Percentiles rank a stretch among this genome's conserved stretches.
These are phyloP conservation scores for Fusarium drepaniforme DNA, from an alignment of 2,329 filamentous ascomycete genomes.

Conservation along the genomic window DNA sequence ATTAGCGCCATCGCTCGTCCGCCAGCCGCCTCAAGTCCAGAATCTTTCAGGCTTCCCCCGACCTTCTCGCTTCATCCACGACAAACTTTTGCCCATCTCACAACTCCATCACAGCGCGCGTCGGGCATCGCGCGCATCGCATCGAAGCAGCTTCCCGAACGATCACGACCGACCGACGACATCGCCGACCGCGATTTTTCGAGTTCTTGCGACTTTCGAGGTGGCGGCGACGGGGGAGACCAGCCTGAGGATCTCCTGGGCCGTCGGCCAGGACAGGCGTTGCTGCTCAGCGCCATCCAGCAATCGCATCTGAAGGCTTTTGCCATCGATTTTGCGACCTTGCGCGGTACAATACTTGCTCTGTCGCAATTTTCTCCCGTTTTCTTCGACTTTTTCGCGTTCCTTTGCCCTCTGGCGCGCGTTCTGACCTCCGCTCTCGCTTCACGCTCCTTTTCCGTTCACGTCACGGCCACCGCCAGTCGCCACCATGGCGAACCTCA, in stretches of 20 bases:
- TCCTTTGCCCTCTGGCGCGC: constrained; percentile 40
- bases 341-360: constrained; percentile 38
- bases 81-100: constrained; percentile 56
- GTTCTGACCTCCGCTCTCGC: constrained; percentile 39
- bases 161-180: constrained; percentile 47
- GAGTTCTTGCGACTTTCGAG: constrained; percentile 52
- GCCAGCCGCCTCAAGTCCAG: constrained; percentile 57
- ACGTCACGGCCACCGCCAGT: constrained; percentile 47
- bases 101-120: constrained; percentile 64
- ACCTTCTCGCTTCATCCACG: constrained; percentile 57
- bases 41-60: constrained; percentile 57
- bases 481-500: constrained; percentile 88
- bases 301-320: constrained; percentile 47
- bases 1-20: constrained; percentile 40
- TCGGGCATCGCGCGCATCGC: constrained; percentile 60
- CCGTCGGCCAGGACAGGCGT: constrained; percentile 60
- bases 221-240: constrained; percentile 60
- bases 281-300: constrained; percentile 57
- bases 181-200: constrained; percentile 52
- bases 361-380: constrained; percentile 36
- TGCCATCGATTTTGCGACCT: constrained; percentile 49
- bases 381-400: constrained; percentile 44
- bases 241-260: constrained; percentile 61
- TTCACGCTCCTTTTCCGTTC: constrained; percentile 43
- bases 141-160: constrained; percentile 43